These are phyloP conservation scores for Didymella lethalis DNA, from an alignment of 2,329 filamentous ascomycete species.

Conservation along the genomic window DNA sequence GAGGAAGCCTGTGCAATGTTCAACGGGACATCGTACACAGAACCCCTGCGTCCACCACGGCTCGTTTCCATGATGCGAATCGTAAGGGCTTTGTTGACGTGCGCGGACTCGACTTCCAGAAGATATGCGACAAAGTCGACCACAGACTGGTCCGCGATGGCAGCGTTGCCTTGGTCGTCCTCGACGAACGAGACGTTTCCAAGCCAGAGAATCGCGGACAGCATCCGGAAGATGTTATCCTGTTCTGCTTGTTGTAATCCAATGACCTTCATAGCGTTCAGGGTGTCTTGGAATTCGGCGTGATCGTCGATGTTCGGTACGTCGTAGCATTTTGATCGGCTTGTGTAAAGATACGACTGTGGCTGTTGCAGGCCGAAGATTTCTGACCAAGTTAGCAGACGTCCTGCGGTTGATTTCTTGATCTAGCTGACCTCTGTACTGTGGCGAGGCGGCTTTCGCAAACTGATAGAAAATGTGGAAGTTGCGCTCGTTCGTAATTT, in stretches of 20 bases:
- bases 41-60: slow-evolving; percentile 70
- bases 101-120: slow-evolving; percentile 81
- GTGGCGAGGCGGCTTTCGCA: slow-evolving; percentile 88
- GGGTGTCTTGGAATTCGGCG: slow-evolving; percentile 85
- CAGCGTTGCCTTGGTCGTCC: slow-evolving; percentile 87
- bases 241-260: slow-evolving; percentile 88
- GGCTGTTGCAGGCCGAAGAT: slow-evolving; percentile 91
- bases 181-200: slow-evolving; percentile 93
- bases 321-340: slow-evolving; percentile 90
- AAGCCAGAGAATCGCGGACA: slow-evolving; percentile 90
- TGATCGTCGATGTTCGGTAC: slow-evolving; percentile 93
- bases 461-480: slow-evolving; percentile 99
- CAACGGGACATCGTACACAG: slow-evolving; percentile 76
- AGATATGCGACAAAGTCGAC: slow-evolving; percentile 95
- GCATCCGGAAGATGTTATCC: slow-evolving; percentile 95
- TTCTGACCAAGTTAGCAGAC: slow-evolving; percentile 55
- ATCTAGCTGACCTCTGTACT: slow-evolving; percentile 69
- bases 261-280: slow-evolving; percentile 95
- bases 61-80: slow-evolving; percentile 82
- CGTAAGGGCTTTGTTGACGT: slow-evolving; percentile 86
- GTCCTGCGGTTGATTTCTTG: not conserved
- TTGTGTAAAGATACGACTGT: slow-evolving; percentile 92
- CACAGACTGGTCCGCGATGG: slow-evolving; percentile 86
- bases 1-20: slow-evolving; percentile 86
- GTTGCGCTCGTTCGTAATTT: slow-evolving; percentile 94